Base-by-base conservation (phyloP, 1,284 basidiomycete species). In the Trichosporon inkin region DNA sequence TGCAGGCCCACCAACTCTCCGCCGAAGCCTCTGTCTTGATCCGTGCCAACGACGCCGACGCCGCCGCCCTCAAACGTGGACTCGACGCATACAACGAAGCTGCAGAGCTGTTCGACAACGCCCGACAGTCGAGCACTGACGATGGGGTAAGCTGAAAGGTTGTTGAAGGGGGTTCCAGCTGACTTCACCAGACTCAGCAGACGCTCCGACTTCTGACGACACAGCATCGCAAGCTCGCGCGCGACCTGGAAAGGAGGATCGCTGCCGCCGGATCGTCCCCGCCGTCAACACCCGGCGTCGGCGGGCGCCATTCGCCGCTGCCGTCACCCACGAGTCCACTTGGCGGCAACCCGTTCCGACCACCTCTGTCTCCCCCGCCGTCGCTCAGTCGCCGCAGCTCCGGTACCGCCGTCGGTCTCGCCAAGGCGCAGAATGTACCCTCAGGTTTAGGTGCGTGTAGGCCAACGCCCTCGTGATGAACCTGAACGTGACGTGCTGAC, bases 1-100 rank as follows among this genome's bases (percentile, higher is more conserved):
- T 56, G 37, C 63, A 76, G 71, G 77, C 77, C 24, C 76, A 78
- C 57, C 65, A 71, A 14, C 68, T 78, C 22, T 75, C 74, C 0
- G 68, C 73, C 3, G 62, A 74, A 57, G 77, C 73, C 2, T 67
- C 68, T 1, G 47, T 60, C 16, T 63, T 75, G 4, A 60, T 69
- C 19, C 64, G 61, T 40, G 60, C 67, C 10, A 36, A 55, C 11
- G 58, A 65, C 20, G 61, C 63, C 1, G 53, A 67, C 4, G 53
- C 51, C 6, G 55, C 64, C 16, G 62, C 63, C 0, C 67, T 75
- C 10, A 24, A 58, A 7, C 56, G 65, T 3, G 77, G 72, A n/a
- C 54, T 71, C 13, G 59, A 62, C 5, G 57, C 66, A 0, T 77
- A 74, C 54, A 58, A 63, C 10, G 66, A 76, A 54, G 77, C 76